These are phyloP conservation scores for Prunus mongolica DNA, from an alignment of 306 rosid genomes.

Conservation along the genomic window DNA sequence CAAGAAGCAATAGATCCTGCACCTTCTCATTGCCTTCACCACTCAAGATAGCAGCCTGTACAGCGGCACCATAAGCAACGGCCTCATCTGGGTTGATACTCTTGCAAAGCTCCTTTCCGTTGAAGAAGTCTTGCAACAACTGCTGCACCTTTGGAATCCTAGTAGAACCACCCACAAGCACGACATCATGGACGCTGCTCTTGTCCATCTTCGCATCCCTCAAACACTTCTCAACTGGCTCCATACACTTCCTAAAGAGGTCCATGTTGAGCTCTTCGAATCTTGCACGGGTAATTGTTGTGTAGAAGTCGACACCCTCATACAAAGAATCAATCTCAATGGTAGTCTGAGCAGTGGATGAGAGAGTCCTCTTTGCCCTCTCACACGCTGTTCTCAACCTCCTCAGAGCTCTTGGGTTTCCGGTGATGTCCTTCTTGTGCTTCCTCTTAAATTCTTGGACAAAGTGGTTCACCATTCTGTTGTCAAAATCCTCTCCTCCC, in stretches of 20 bases:
- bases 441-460: constrained; percentile 81
- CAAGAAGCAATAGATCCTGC: constrained; percentile 65
- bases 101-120: constrained; percentile 71
- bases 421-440: constrained; percentile 63
- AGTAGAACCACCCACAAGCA: constrained; percentile 81
- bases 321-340: constrained; percentile 71
- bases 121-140: constrained; percentile 70
- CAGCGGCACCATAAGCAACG: constrained; percentile 76
- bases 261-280: constrained; percentile 85
- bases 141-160: constrained; percentile 81
- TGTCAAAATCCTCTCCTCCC: constrained; percentile 85
- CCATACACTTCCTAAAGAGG: constrained; percentile 70
- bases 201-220: constrained; percentile 83
- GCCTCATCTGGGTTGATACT: constrained; percentile 79
- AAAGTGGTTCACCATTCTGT: constrained; percentile 73
- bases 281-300: constrained; percentile 68
- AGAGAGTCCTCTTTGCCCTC: constrained; percentile 79
- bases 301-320: constrained; percentile 69
- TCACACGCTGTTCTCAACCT: constrained; percentile 72
- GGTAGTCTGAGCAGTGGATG: constrained; percentile 72
- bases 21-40: constrained; percentile 81
- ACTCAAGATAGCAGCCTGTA: constrained; percentile 70
- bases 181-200: constrained; percentile 62
- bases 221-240: constrained; percentile 73
- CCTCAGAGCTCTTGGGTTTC: constrained; percentile 70